Conservation (phyloP, 1,284 basidiomycete genomes). For the Tilletia setariae region DNA sequence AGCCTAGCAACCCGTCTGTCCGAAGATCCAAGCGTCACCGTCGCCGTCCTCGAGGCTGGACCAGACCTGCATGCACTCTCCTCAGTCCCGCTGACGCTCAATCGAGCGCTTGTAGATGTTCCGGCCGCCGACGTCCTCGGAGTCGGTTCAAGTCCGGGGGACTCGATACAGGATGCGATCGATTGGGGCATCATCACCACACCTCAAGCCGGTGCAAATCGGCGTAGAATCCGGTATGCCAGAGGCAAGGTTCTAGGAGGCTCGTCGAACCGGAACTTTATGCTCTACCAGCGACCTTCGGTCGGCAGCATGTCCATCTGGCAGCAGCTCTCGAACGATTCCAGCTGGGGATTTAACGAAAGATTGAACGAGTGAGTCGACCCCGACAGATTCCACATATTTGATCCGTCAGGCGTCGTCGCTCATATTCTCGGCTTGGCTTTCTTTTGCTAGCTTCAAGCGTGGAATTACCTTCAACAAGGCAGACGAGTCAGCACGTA, state of each 20-base stretch:
- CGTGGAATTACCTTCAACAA: slow-evolving; percentile 31
- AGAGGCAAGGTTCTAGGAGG: slow-evolving; percentile 42
- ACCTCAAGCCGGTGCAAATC: slow-evolving; percentile 31
- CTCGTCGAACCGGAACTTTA: slow-evolving; percentile 36
- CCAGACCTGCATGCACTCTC: too few relatives aligned
- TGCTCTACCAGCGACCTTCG: slow-evolving; percentile 38
- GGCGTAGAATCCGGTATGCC: slow-evolving; percentile 31
- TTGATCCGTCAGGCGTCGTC: too few relatives aligned
- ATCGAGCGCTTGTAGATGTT: slow-evolving; percentile 29
- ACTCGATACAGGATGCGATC: slow-evolving; percentile 23
- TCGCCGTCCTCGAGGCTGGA: slow-evolving; percentile 68
- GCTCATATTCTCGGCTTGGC: too few relatives aligned
- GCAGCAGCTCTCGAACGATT: slow-evolving; percentile 33
- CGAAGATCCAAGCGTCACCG: slow-evolving; percentile 62
- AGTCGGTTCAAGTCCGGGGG: slow-evolving; percentile 22
- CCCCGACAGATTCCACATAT: too few relatives aligned
- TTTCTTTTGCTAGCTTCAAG: slow-evolving; percentile 27
- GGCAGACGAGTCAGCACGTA: slow-evolving; percentile 28
- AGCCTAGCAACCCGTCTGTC: slow-evolving; percentile 80
- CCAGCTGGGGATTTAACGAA: slow-evolving; percentile 31
- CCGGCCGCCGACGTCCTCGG: slow-evolving; percentile 33
- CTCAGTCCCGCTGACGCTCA: too few relatives aligned
- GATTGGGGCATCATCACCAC: slow-evolving; percentile 37
- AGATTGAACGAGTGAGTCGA: slow-evolving; percentile 21
- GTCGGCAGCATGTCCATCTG: slow-evolving; percentile 28